phyloP scores from a whole-genome alignment of 148 eudicot species.

The Rheum nobile region DNA sequence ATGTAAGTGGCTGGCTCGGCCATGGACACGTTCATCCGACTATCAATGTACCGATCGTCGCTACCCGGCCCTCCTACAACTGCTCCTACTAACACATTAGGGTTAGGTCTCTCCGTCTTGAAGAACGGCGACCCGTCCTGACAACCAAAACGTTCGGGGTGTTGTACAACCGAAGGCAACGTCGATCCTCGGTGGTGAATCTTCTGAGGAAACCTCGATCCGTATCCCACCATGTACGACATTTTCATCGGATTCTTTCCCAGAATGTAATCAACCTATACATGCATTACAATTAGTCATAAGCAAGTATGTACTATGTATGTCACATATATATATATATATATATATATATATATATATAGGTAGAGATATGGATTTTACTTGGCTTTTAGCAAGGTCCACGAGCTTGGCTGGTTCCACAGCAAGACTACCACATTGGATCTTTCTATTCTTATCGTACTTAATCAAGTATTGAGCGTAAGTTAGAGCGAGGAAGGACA shows the following conservation, averaged over 20 bases:
- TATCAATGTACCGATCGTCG: constrained; percentile 29
- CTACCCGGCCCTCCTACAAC: constrained; percentile 35
- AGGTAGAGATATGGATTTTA: background rate
- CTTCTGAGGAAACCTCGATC: background rate
- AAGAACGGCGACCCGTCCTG: background rate
- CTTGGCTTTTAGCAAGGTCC: constrained; percentile 35
- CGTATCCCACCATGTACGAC: constrained; percentile 11
- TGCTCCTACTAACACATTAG: constrained; percentile 4
- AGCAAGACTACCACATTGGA: constrained; percentile 27
- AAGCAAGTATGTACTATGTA: background rate
- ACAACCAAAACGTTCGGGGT: background rate
- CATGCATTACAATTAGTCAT: background rate
- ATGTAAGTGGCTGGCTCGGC: constrained; percentile 56
- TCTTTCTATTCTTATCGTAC: constrained; percentile 10
- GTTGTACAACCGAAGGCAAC: background rate
- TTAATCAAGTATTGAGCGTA: constrained; percentile 8
- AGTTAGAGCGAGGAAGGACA: constrained; percentile 8
- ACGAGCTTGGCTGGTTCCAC: constrained; percentile 21
- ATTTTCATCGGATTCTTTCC: constrained; percentile 1
- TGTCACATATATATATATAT: too few relatives aligned
- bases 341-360: too few relatives aligned
- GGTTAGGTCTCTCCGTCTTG: background rate
- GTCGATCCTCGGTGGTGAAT: constrained; percentile 10
- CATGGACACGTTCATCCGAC: constrained; percentile 22
- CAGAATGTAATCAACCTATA: background rate